Percentiles rank a stretch among this genome's conserved stretches.
Evolutionary conservation across 2,329 filamentous ascomycete genomes (phyloP).

Genomic region (Davidsoniella australis): DNA sequence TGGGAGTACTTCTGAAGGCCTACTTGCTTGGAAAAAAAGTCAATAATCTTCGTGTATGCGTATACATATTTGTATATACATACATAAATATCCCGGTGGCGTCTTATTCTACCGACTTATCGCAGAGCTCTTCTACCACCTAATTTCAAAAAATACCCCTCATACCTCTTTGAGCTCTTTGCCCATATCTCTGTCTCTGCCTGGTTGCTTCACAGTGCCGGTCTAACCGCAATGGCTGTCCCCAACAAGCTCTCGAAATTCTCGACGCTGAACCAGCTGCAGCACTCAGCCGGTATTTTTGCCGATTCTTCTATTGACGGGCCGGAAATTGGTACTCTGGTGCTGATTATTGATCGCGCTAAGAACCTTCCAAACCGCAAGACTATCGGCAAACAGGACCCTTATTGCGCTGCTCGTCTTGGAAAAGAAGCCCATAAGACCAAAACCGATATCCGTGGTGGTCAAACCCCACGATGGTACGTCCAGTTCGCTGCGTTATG

Average conservation of each 20-base stretch:
- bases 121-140: too few species aligned
- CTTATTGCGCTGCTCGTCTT: constrained; percentile 82
- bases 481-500: constrained; percentile 9
- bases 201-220: too few species aligned
- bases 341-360: constrained; percentile 80
- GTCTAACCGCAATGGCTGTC: too few species aligned
- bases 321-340: constrained; percentile 80
- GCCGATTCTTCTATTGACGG: constrained; percentile 88
- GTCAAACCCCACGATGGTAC: constrained; percentile 91
- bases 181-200: too few species aligned
- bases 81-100: too few species aligned
- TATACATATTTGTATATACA: too few species aligned
- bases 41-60: too few species aligned
- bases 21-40: too few species aligned
- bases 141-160: too few species aligned
- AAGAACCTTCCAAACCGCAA: constrained; percentile 96
- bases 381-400: constrained; percentile 96
- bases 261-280: constrained; percentile 39
- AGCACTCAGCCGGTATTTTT: constrained; percentile 80
- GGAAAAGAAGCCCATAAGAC: constrained; percentile 98
- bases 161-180: too few species aligned
- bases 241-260: constrained; percentile 31
- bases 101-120: too few species aligned
- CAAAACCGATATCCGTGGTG: constrained; percentile 78
- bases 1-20: too few species aligned